Conservation (phyloP, 169 alveolate species). For the Eimeria sp. region DNA sequence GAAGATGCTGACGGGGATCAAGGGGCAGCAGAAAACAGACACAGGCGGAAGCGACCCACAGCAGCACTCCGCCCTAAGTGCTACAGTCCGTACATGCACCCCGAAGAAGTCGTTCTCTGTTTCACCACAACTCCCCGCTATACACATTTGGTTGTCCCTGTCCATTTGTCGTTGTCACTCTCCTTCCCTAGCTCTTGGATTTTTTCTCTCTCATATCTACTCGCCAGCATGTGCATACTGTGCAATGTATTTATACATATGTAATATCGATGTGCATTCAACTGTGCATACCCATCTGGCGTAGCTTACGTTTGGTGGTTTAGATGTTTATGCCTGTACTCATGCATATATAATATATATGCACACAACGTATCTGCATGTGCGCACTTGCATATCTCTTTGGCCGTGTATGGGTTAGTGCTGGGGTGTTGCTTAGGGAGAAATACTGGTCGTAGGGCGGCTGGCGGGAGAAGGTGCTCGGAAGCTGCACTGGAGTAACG, state of each 20-base stretch:
- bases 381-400: neutral
- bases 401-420: neutral
- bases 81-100: constrained; percentile 22
- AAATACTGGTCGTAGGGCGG: constrained; percentile 39
- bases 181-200: neutral
- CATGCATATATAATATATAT: neutral
- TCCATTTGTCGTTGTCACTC: neutral
- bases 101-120: neutral
- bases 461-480: constrained; percentile 54
- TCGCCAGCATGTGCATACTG: neutral
- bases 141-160: neutral
- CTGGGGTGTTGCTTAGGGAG: neutral
- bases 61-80: neutral
- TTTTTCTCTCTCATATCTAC: neutral
- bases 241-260: neutral
- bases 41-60: neutral
- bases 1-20: constrained; percentile 19
- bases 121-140: neutral
- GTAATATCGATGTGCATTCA: no score
- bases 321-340: neutral
- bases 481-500: constrained; percentile 53
- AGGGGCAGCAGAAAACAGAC: constrained; percentile 53
- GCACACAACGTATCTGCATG: neutral
- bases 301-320: no score
- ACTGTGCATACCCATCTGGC: neutral